These are phyloP conservation scores for Mesembryanthemum crystallinum DNA, from an alignment of 148 eudicot species.

Conservation along the genomic window DNA sequence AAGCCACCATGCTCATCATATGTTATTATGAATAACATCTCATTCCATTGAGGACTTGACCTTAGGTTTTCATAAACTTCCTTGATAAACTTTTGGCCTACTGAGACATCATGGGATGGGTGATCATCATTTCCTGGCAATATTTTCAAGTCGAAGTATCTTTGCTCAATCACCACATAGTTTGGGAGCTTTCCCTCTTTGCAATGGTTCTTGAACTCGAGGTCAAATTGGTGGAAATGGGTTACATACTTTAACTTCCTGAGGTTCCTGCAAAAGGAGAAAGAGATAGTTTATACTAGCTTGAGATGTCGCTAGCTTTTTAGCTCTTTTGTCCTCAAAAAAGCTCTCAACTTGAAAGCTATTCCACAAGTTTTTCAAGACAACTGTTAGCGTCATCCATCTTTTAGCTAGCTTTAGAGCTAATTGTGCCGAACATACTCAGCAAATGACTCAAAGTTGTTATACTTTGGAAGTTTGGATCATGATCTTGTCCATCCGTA, in stretches of 20 bases:
- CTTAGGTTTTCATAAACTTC: conserved; percentile 74
- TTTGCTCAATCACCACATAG: conserved; percentile 53
- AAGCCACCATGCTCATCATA: conserved; percentile 94
- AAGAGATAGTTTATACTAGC: no score
- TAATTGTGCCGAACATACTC: no score
- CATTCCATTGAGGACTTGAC: conserved; percentile 84
- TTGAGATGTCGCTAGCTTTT: no score
- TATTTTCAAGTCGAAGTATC: conserved; percentile 36
- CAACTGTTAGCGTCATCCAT: no score
- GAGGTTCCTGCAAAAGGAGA: conserved; percentile 33
- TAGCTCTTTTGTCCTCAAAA: no score
- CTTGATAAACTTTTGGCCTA: conserved; percentile 68
- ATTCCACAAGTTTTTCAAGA: no score
- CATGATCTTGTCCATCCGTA: no score
- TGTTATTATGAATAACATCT: conserved; percentile 56
- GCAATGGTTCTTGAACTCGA: conserved; percentile 43
- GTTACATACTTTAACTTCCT: conserved; percentile 41
- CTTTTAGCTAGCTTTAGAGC: no score
- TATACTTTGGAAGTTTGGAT: no score
- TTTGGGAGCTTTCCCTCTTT: conserved; percentile 55
- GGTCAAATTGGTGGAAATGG: conserved; percentile 42
- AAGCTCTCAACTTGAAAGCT: no score
- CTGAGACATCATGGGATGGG: conserved; percentile 63
- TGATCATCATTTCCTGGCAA: conserved; percentile 60
- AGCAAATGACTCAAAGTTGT: no score